These are phyloP conservation scores for Boletus nobilissimus DNA, from an alignment of 1,284 basidiomycete genomes.

Conservation along the genomic window DNA sequence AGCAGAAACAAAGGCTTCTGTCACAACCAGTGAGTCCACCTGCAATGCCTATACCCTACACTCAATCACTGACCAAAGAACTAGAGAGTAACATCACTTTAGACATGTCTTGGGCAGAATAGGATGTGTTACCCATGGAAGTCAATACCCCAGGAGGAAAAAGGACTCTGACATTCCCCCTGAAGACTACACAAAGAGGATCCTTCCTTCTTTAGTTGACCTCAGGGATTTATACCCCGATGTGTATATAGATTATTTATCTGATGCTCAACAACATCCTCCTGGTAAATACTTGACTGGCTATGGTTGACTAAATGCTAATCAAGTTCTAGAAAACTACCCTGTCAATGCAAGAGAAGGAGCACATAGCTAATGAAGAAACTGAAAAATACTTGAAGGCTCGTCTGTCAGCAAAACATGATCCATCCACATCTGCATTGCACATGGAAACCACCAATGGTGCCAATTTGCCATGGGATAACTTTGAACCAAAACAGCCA, in stretches of 20 bases:
- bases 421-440: conserved; percentile 64
- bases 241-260: conserved; percentile 92
- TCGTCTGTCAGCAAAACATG: conserved; percentile 77
- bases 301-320: conserved; percentile 20
- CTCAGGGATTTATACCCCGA: conserved; percentile 80
- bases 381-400: conserved; percentile 81
- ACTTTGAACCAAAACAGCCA: conserved; percentile 49
- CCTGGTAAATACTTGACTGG: conserved; percentile 56
- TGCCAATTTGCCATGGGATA: conserved; percentile 48
- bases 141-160: no score
- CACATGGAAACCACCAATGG: conserved; percentile 71
- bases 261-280: conserved; percentile 78
- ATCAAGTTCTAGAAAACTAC: conserved; percentile 60
- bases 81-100: no score
- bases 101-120: no score
- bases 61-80: no score
- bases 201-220: conserved; percentile 77
- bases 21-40: no score
- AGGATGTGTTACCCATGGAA: no score
- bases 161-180: no score
- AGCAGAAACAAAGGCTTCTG: no score
- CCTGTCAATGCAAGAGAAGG: conserved; percentile 68
- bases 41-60: no score
- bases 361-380: conserved; percentile 73
- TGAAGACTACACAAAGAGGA: conserved; percentile 70